These are phyloP conservation scores for Plantago elongata DNA, from an alignment of 257 asterid species.

Conservation along the genomic window DNA sequence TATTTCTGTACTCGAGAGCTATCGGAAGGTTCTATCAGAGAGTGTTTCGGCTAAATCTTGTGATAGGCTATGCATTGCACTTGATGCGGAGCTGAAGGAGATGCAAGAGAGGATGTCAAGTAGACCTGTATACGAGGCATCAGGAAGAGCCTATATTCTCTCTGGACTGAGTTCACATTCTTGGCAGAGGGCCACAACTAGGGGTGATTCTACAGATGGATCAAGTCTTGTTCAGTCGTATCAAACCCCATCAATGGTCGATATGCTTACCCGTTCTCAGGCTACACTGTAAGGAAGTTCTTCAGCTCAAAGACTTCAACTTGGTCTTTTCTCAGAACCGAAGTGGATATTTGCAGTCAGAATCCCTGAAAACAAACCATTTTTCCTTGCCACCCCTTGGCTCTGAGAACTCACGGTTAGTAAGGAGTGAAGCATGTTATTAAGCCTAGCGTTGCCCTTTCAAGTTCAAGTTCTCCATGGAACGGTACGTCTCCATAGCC, in stretches of 20 bases:
- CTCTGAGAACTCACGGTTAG: too few species aligned
- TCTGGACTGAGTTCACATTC: slow-evolving; percentile 98
- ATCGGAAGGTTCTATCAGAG: slow-evolving; percentile 49
- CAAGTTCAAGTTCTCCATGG: slow-evolving; percentile 55
- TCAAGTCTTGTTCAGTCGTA: slow-evolving; percentile 79
- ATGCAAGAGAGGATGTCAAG: slow-evolving; percentile 96
- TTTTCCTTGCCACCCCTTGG: too few species aligned
- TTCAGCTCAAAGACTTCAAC: slow-evolving; percentile 46
- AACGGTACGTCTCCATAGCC: slow-evolving; percentile 11
- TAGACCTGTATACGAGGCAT: slow-evolving; percentile 78
- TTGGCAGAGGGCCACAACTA: slow-evolving; percentile 97
- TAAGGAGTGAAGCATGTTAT: too few species aligned
- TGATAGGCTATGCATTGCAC: slow-evolving; percentile 63
- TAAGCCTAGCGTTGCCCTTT: slow-evolving; percentile 17
- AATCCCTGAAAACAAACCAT: too few species aligned
- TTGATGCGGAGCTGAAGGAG: slow-evolving; percentile 92
- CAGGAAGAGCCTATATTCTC: slow-evolving; percentile 89
- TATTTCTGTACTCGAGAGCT: slow-evolving; percentile 57
- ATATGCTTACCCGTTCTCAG: slow-evolving; percentile 92
- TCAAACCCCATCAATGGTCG: slow-evolving; percentile 90
- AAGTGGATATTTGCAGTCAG: too few species aligned
- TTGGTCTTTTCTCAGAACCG: too few species aligned
- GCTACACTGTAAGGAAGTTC: slow-evolving; percentile 58
- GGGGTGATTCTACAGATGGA: slow-evolving; percentile 81
- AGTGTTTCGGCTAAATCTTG: slow-evolving; percentile 57